Percentiles rank a stretch among this genome's conserved stretches.
Evolutionary conservation across 2,329 filamentous ascomycete species (phyloP).

Genomic region (Colletotrichum orchidophilum): DNA sequence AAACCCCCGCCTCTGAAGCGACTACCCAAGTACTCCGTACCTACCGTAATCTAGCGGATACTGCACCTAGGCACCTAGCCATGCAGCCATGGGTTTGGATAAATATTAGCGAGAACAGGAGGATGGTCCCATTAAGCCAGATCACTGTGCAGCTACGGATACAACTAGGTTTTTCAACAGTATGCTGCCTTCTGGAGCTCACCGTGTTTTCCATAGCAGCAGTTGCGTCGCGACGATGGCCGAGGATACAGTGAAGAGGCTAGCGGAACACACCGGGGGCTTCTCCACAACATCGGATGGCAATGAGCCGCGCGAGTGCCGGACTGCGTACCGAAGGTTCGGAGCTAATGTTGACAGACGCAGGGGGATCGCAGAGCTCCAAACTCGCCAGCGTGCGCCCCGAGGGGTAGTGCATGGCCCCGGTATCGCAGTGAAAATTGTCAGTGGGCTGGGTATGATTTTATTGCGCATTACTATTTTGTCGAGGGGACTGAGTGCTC

Average conservation of each 20-base stretch:
- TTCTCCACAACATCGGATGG: constrained; percentile 13
- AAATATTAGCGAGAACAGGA: background rate
- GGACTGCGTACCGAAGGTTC: constrained; percentile 13
- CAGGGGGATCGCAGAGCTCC: constrained; percentile 4
- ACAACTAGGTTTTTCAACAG: background rate
- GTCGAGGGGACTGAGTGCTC: background rate
- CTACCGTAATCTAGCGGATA: background rate
- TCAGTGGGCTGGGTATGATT: background rate
- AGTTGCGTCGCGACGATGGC: background rate
- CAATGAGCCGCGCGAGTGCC: constrained; percentile 12
- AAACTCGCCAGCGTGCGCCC: background rate
- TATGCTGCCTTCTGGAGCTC: background rate
- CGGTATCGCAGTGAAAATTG: constrained; percentile 18
- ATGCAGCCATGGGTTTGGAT: background rate
- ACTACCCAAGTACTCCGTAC: no score
- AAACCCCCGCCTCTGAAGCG: no score
- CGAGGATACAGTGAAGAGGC: background rate
- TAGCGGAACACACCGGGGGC: constrained; percentile 3
- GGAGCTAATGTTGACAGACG: background rate
- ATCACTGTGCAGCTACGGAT: background rate
- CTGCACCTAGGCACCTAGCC: background rate
- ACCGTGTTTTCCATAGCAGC: background rate
- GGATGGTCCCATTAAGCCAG: background rate
- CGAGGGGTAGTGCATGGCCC: background rate
- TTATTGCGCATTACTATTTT: background rate